Evolutionary conservation across 2,329 filamentous ascomycete species (phyloP), one percentile per base, ranked within the genome.

Genomic region (Pseudogymnoascus sp.): DNA sequence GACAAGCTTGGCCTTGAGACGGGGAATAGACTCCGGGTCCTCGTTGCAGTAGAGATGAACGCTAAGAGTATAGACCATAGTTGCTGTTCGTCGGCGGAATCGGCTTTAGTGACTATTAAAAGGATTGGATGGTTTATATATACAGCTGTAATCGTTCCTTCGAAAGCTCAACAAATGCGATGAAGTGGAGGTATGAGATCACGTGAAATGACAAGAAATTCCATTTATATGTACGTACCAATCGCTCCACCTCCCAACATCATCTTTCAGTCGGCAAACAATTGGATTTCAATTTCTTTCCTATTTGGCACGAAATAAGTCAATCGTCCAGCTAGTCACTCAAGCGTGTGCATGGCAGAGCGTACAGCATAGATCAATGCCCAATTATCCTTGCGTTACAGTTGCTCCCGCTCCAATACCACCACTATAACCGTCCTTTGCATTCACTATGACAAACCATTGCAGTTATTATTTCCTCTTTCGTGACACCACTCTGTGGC

Each of bases 11-110:
- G 83, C 83, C 69, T 85, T 83, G 63, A 91, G 77, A 74, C 87
- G 88, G 64, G 79, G 76, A 75, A 90, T 86, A 71, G 79, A 79
- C 61, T 84, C 82, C 10, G 79, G 74, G 69, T 88, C 81, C 62
- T 84, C 79, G 71, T 90, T 90, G 66, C 87, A 86, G 76, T 87
- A 84, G 65, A 90, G 80, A 69, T 87, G 85, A 58, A 87, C 85
- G 67, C 86, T 84, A 67, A 88, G 83, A 64, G 85, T 87, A 76
- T 88, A 88, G 67, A 87, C 84, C 84, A 87, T 87, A 9, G n/a
- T 55, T 13, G 58, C 58, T 25, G 33, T 37, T 45, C 33, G 58
- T 45, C 9, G 33, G 10, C 33, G 58, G 9, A 60, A 7, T 33
- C n/a, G 45, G n/a, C 48, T 55, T 33, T 33, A 55, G 9, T 55